Conservation (phyloP, 2,329 filamentous ascomycete genomes). For the Sporothrix pallida region DNA sequence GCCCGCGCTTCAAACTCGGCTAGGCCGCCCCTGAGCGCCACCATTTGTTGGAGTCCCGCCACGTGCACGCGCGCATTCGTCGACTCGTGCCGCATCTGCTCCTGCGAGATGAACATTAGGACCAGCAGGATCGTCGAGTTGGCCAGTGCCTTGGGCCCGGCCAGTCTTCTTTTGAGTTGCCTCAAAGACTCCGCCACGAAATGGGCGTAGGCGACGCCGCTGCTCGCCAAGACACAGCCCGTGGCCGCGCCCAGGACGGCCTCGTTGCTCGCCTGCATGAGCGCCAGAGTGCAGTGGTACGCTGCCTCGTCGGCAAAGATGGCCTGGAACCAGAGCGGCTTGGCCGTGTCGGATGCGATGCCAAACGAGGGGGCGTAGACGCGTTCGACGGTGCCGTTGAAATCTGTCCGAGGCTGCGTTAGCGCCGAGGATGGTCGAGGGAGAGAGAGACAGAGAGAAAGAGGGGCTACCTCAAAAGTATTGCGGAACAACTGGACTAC, state of each 20-base stretch:
- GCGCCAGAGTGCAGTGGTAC: slow-evolving; percentile 36
- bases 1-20: slow-evolving; percentile 30
- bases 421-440: background rate
- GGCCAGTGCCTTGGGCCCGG: slow-evolving; percentile 38
- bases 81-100: slow-evolving; percentile 38
- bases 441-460: too few relatives aligned
- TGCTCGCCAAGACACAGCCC: background rate
- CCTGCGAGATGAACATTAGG: slow-evolving; percentile 40
- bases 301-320: slow-evolving; percentile 32
- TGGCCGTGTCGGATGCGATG: slow-evolving; percentile 14
- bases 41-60: slow-evolving; percentile 47
- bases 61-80: slow-evolving; percentile 42
- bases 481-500: too few relatives aligned
- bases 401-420: background rate
- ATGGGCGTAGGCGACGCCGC: slow-evolving; percentile 18
- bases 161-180: background rate
- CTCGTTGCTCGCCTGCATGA: slow-evolving; percentile 41
- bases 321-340: slow-evolving; percentile 19
- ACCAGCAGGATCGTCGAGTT: slow-evolving; percentile 42
- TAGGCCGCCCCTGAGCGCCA: slow-evolving; percentile 45
- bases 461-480: too few relatives aligned
- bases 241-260: slow-evolving; percentile 29
- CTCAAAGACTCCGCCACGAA: slow-evolving; percentile 10
- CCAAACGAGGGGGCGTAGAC: slow-evolving; percentile 4
- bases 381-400: slow-evolving; percentile 9